These are phyloP conservation scores for Scalesia atractyloides DNA, from an alignment of 129 eudicot species.

Conservation along the genomic window DNA sequence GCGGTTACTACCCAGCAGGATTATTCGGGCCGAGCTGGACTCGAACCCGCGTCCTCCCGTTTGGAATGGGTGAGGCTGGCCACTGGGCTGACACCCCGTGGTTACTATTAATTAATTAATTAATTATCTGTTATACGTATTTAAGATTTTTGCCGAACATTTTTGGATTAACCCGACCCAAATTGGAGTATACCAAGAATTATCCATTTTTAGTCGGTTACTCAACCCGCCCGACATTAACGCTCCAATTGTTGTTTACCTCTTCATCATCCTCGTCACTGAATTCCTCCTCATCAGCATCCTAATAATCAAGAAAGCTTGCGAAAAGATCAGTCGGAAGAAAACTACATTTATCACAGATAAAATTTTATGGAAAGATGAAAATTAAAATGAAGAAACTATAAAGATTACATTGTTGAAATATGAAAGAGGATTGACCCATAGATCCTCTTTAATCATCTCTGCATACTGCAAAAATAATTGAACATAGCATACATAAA, in stretches of 20 bases:
- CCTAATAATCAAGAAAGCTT: slow-evolving; percentile 42
- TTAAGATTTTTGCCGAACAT: neutral
- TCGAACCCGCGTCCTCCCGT: too few species aligned
- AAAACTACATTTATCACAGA: neutral
- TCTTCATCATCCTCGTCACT: slow-evolving; percentile 59
- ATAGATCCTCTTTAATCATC: slow-evolving; percentile 80
- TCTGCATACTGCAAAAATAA: slow-evolving; percentile 65
- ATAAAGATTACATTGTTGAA: slow-evolving; percentile 50
- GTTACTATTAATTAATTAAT: too few species aligned
- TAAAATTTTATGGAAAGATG: neutral
- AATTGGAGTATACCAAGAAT: neutral
- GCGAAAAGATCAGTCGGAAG: slow-evolving; percentile 10
- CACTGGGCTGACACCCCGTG: too few species aligned
- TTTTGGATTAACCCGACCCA: neutral
- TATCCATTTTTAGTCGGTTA: neutral
- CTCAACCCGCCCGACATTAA: neutral
- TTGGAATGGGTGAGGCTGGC: too few species aligned
- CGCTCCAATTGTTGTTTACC: slow-evolving; percentile 30
- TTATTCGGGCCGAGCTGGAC: too few species aligned
- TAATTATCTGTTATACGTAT: too few species aligned
- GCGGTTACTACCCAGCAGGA: too few species aligned
- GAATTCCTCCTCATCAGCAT: slow-evolving; percentile 72
- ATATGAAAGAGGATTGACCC: slow-evolving; percentile 84
- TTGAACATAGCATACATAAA: neutral
- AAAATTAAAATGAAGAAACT: neutral